Evolutionary conservation across 2,329 filamentous ascomycete species (phyloP), one percentile per base, ranked within the genome.

Genomic region (Sarocladium oryzae): DNA sequence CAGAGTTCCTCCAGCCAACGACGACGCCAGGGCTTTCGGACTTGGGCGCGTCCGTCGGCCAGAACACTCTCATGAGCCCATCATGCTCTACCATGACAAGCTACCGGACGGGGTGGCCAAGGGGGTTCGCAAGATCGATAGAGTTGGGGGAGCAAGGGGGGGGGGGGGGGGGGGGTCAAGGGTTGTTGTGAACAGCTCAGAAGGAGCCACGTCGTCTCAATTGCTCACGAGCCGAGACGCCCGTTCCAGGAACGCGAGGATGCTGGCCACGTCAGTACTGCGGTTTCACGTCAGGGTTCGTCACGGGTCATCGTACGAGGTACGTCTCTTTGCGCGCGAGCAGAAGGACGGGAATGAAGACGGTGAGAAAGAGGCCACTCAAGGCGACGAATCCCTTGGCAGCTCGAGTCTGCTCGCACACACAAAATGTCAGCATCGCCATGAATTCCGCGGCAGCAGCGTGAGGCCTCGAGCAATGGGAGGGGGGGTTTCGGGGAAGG

Each of bases 31-130:
- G 82, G 52, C 81, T 76, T 58, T 82, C 80, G 51, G 85, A 87
- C 67, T 77, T 79, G 51, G 81, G 78, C 63, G 89, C 83, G 71
- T 95, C 91, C 63, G 87, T 87, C 62, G 93, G 95, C 93, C 93
- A 99, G 75, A 99, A 97, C 74, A 99, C 85, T 76, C 93, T 89
- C 85, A 97, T 89, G 75, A 97, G 77, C 64, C 88, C 91, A 88
- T 93, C 81, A 77, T 83, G 77, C 72, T 81, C 80, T 74, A 80
- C 74, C 81, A 85, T 85, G 77, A 76, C 79, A 71, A 65, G 63
- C 60, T 59, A 60, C 59, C 20, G 55, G 56, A 61, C 58, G 59
- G 51, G 49, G n/a, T n/a, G n/a, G 51, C 51, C 50, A 46, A 51
- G 52, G 52, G 35, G n/a, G n/a, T n/a, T 59, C 35, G 18, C 21